A percentile compares a stretch with the other conserved stretches of the same genome.
phyloP scores from a whole-genome alignment of 345 rosid species.

The Hibiscus trionum region DNA sequence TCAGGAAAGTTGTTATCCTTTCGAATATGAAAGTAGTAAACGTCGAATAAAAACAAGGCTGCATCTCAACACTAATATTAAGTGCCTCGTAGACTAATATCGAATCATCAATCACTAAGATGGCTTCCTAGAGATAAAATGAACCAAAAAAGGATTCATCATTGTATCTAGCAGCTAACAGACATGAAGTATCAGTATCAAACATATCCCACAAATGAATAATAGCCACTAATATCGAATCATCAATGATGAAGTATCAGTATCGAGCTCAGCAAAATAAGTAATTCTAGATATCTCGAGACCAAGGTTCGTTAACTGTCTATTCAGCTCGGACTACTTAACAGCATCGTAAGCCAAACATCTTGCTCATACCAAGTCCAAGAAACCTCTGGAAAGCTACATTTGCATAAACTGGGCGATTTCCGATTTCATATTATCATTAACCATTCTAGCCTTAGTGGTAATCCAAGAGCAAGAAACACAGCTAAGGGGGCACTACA shows the following conservation, averaged over 20 bases:
- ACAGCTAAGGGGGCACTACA: neutral
- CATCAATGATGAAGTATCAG: neutral
- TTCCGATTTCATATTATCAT: neutral
- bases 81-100: too few species aligned
- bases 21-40: too few species aligned
- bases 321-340: too few species aligned
- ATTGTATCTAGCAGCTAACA: neutral
- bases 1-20: too few species aligned
- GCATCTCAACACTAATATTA: too few species aligned
- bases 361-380: neutral
- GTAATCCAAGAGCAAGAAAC: conserved; percentile 1
- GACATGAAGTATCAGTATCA: neutral
- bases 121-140: too few species aligned
- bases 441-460: neutral
- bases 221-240: neutral
- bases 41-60: too few species aligned
- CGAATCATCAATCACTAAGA: too few species aligned
- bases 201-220: neutral
- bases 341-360: neutral
- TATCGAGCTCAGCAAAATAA: neutral
- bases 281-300: neutral
- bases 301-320: neutral
- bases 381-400: neutral
- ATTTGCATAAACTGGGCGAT: neutral
- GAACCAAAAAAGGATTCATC: too few species aligned